Base-by-base conservation (phyloP, 129 eudicot species). In the Smallanthus sonchifolius region DNA sequence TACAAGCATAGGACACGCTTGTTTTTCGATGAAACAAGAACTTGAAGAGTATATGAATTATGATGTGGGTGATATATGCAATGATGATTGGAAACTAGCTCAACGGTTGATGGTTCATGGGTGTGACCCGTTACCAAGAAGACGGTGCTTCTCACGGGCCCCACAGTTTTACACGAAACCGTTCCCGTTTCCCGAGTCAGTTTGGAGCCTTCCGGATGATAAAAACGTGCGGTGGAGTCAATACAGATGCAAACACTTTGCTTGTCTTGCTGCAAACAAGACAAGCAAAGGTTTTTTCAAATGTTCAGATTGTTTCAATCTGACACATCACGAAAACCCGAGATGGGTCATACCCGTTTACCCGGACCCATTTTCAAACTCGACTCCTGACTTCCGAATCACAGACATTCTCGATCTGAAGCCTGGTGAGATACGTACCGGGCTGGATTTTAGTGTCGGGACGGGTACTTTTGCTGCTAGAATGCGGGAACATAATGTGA, bases 11-110 rank as follows among this genome's bases (percentile, higher is more conserved):
- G 92, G 96, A 0, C 92, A 89, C 6, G 84, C 87, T 61, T 90
- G 92, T 85, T 87, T 87, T 57, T 57, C 77, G 1, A 83, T 90
- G 87, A 87, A 87, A 67, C 52, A 81, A 38, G 96, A 90, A 30
- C 96, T 90, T 1, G 92, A 87, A 69, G 85, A 83, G 75, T 90
- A 90, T 67, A 90, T 90, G 96, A 88, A 90, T 57, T 90, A 90
- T 65, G 96, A 90, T 61, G 80, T 87, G 48, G 96, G 96, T 47
- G 92, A 90, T 14, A 81, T 90, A 6, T 90, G 92, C 65, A 84
- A 83, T n/a, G 96, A 90, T 65, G 92, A 87, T 72, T 90, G 96
- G 96, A 85, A 77, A 65, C 78, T 87, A 38, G 96, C 88, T 15
- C 92, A 90, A 65, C 85, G 81, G 63, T 74, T 90, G 28, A 87